Conservation (phyloP, 345 rosid genomes). For the Salix brachista region DNA sequence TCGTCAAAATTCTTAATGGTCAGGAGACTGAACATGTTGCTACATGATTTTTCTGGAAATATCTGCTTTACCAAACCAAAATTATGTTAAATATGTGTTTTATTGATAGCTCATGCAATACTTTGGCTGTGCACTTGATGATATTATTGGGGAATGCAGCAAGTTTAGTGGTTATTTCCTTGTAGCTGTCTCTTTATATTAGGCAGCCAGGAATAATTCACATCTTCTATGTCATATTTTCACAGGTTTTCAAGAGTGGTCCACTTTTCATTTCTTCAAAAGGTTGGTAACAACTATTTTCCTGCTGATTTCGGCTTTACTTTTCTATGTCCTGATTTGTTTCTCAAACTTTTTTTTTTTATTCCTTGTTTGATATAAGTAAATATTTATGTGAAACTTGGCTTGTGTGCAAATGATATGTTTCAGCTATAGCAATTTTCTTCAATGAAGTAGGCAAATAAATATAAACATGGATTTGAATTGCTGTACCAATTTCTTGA, state of each 20-base stretch:
- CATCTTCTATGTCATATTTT: conserved; percentile 14
- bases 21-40: background rate
- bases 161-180: background rate
- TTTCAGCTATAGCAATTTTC: background rate
- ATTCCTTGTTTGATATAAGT: background rate
- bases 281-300: conserved; percentile 46
- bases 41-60: background rate
- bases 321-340: background rate
- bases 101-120: background rate
- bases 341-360: conserved; percentile 5
- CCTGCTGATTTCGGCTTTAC: background rate
- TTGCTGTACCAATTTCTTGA: background rate
- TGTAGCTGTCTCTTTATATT: background rate
- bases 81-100: background rate
- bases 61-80: background rate
- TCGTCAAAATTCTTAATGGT: background rate
- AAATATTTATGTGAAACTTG: background rate
- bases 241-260: conserved; percentile 94
- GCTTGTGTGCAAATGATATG: background rate
- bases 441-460: background rate
- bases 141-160: background rate
- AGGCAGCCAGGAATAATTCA: background rate
- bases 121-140: background rate
- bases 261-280: conserved; percentile 96
- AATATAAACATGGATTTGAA: background rate